phyloP scores from a whole-genome alignment of 345 rosid species.

The Camelina hispida region DNA sequence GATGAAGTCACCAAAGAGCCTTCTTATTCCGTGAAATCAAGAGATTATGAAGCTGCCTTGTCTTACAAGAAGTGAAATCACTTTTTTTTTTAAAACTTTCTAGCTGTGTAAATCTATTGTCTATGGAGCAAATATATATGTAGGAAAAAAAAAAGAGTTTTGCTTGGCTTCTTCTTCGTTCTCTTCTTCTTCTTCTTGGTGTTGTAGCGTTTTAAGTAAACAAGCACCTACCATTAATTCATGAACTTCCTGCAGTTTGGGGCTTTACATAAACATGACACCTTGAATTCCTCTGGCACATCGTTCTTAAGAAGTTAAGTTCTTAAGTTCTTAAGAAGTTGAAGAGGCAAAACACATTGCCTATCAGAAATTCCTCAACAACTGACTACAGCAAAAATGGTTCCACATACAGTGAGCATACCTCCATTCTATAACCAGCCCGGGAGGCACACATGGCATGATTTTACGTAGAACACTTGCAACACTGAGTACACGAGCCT shows the following conservation, averaged over 20 bases:
- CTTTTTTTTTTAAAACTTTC: no score
- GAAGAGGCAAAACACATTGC: not conserved
- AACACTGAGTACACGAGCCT: constrained; percentile 91
- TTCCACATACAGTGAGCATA: constrained; percentile 37
- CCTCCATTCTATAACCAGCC: constrained; percentile 98
- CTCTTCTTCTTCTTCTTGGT: not conserved
- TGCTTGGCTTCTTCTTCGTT: not conserved
- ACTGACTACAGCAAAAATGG: constrained; percentile 20
- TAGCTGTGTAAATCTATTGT: no score
- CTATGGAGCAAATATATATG: no score
- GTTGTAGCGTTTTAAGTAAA: constrained; percentile 6
- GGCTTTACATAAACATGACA: constrained; percentile 81
- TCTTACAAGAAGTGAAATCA: no score
- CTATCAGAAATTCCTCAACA: not conserved
- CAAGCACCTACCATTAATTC: constrained; percentile 48
- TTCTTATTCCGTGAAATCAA: no score
- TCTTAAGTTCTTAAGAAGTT: not conserved
- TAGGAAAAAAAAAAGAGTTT: constrained; percentile 4
- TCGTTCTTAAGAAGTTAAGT: no score
- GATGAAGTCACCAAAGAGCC: no score
- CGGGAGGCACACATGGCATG: constrained; percentile 99
- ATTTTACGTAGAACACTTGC: constrained; percentile 90
- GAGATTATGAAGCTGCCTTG: no score
- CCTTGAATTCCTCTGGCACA: constrained; percentile 66
- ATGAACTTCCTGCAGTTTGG: constrained; percentile 78